Conservation (phyloP, 192 early-diverging fungal species). For the Umbelopsis sp. region DNA sequence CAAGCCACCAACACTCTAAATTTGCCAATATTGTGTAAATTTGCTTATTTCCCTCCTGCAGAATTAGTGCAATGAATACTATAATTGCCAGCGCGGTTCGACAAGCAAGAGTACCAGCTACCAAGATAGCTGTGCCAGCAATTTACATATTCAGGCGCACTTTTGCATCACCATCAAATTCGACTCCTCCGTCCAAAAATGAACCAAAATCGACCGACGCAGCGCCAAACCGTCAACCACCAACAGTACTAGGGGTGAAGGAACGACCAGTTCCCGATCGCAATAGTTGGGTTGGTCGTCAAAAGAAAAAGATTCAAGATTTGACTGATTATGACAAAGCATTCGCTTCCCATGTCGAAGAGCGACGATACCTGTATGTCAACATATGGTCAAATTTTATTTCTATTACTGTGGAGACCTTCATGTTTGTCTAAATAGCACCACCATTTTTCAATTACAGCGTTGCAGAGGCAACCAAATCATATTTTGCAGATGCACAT, state of each 20-base stretch:
- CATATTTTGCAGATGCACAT: constrained; percentile 34
- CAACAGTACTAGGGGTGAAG: constrained; percentile 25
- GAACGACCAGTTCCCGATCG: constrained; percentile 33
- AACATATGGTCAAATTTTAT: too few species aligned
- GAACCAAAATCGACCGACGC: neutral
- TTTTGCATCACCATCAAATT: neutral
- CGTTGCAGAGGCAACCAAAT: constrained; percentile 32
- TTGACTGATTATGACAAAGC: constrained; percentile 52
- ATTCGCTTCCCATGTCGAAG: constrained; percentile 43
- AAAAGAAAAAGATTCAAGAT: constrained; percentile 44
- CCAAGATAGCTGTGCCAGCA: neutral
- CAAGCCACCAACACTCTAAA: neutral
- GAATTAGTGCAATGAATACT: too few species aligned
- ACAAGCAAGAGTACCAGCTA: too few species aligned
- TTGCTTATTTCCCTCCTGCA: too few species aligned
- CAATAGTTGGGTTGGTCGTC: constrained; percentile 25
- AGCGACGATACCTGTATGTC: constrained; percentile 52
- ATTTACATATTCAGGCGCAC: neutral
- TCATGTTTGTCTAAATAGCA: too few species aligned
- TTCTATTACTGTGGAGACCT: too few species aligned
- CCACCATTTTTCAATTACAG: constrained; percentile 12
- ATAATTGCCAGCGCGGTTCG: too few species aligned
- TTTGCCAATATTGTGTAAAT: neutral
- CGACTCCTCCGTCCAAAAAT: neutral
- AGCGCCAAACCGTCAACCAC: constrained; percentile 17